A percentile compares a stretch with the other conserved stretches of the same genome.
These are phyloP conservation scores for Colletotrichum somersetense DNA, from an alignment of 2,329 filamentous ascomycete genomes.

Conservation along the genomic window DNA sequence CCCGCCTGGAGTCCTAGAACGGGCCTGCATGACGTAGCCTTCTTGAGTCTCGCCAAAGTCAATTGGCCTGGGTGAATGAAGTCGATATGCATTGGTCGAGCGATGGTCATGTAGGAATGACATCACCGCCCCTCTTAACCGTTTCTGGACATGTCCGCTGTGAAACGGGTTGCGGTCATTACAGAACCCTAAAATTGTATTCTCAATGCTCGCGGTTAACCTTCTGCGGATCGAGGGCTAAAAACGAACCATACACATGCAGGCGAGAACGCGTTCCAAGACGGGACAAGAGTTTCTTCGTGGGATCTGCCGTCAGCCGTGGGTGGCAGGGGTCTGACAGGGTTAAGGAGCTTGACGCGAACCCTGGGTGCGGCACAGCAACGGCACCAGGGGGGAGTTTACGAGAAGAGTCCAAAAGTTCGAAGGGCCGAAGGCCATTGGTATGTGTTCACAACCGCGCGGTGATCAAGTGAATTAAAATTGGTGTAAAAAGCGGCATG, in stretches of 20 bases:
- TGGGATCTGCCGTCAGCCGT: neutral
- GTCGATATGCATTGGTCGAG: neutral
- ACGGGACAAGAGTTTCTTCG: neutral
- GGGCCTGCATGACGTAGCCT: constrained; percentile 27
- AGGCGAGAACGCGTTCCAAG: too few relatives aligned
- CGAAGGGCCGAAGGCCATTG: neutral
- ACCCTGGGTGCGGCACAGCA: neutral
- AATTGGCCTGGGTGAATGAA: neutral
- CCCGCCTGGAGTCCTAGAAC: constrained; percentile 12
- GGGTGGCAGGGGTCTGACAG: neutral
- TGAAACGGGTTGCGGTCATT: too few relatives aligned
- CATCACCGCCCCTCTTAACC: constrained; percentile 28
- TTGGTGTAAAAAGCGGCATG: neutral
- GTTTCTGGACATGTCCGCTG: neutral
- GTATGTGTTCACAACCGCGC: neutral
- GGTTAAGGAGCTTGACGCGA: neutral
- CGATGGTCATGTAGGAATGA: constrained; percentile 31
- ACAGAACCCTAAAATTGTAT: too few relatives aligned
- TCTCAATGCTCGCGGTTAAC: too few relatives aligned
- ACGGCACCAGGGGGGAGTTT: neutral
- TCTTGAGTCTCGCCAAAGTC: neutral
- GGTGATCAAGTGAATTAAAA: neutral
- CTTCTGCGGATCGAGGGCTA: too few relatives aligned
- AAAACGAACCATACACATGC: too few relatives aligned
- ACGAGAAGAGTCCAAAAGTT: neutral